phyloP scores from a whole-genome alignment of 371 early-diverging fungal species.

The Circinella umbellata region DNA sequence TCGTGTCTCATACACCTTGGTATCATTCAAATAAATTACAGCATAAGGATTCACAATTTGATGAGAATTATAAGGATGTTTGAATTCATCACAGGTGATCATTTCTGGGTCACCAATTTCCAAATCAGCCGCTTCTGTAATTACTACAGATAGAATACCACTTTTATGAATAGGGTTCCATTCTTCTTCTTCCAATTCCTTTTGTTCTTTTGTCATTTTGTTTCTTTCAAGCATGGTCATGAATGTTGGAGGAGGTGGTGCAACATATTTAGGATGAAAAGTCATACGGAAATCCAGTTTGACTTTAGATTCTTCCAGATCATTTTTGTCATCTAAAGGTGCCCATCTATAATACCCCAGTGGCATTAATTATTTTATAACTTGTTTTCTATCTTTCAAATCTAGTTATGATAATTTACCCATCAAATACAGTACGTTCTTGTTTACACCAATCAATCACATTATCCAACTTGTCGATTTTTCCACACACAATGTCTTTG shows the following conservation, averaged over 20 bases:
- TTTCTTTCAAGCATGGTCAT: conserved; percentile 11
- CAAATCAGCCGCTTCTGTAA: conserved; percentile 33
- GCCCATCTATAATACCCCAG: conserved; percentile 25
- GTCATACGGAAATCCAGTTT: conserved; percentile 28
- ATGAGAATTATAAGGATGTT: conserved; percentile 36
- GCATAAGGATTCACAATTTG: conserved; percentile 40
- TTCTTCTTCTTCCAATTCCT: conserved; percentile 16
- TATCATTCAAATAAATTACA: conserved; percentile 35
- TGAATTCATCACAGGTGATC: conserved; percentile 23
- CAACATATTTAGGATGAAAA: conserved; percentile 41
- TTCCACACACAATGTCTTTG: conserved; percentile 29
- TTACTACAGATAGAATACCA: conserved; percentile 28
- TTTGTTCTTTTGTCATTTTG: conserved; percentile 4
- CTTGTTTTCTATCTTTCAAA: background rate
- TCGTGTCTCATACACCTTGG: conserved; percentile 32
- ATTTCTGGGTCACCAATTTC: conserved; percentile 39
- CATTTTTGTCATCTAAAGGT: conserved; percentile 28
- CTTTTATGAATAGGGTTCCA: conserved; percentile 17
- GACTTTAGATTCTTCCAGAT: conserved; percentile 21
- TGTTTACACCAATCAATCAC: conserved; percentile 28
- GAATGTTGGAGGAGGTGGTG: conserved; percentile 9
- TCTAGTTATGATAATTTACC: conserved; percentile 12
- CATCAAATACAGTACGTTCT: conserved; percentile 35
- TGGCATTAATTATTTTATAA: background rate
- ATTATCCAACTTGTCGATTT: conserved; percentile 28